Conservation (phyloP, 2,329 filamentous ascomycete species). For the Shiraia sp. region DNA sequence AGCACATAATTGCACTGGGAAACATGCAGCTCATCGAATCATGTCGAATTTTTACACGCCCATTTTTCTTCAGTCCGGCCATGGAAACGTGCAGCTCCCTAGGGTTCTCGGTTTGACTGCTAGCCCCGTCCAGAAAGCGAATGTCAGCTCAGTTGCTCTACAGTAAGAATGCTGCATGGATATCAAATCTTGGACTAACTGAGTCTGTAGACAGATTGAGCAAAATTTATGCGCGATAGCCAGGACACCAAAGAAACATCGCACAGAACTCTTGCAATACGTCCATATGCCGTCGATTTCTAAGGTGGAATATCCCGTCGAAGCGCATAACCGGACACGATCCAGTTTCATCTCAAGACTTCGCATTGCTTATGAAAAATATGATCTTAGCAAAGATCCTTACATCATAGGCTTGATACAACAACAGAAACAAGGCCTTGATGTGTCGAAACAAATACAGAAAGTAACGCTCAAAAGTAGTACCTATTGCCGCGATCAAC, state of each 20-base stretch:
- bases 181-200: conserved; percentile 15
- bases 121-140: conserved; percentile 70
- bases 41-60: conserved; percentile 74
- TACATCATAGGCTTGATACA: conserved; percentile 41
- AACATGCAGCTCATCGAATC: conserved; percentile 68
- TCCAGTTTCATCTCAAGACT: conserved; percentile 23
- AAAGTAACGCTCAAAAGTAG: conserved; percentile 35
- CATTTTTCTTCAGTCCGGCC: conserved; percentile 31
- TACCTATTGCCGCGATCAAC: conserved; percentile 47
- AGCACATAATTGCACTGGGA: conserved; percentile 75
- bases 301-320: conserved; percentile 40
- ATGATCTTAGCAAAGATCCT: conserved; percentile 46
- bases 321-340: not conserved
- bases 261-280: conserved; percentile 69
- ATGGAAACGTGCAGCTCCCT: conserved; percentile 48
- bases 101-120: conserved; percentile 79
- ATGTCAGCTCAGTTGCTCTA: conserved; percentile 54
- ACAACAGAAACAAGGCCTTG: conserved; percentile 21
- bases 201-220: conserved; percentile 60
- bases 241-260: conserved; percentile 68
- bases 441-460: conserved; percentile 27
- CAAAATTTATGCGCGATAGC: conserved; percentile 70
- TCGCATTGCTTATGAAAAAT: conserved; percentile 17
- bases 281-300: conserved; percentile 68
- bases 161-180: conserved; percentile 40